These are phyloP conservation scores for Coemansia nantahalensis DNA, from an alignment of 192 early-diverging fungal genomes.

Conservation along the genomic window DNA sequence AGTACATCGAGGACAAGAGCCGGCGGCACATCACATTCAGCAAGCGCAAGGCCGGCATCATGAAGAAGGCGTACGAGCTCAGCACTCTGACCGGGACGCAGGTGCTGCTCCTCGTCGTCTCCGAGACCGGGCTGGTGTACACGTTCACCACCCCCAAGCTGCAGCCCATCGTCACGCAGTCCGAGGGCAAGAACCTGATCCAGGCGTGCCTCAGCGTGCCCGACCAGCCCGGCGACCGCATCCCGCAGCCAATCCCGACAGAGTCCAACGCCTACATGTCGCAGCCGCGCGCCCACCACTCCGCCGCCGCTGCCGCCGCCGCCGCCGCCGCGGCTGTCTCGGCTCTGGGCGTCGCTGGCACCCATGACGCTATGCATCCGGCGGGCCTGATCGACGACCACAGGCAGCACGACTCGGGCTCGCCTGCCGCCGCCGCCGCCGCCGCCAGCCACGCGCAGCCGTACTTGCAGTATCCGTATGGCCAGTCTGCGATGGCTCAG, in stretches of 20 bases:
- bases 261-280: conserved; percentile 54
- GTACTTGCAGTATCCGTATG: conserved; percentile 38
- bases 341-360: conserved; percentile 3
- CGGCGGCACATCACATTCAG: conserved; percentile 92
- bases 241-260: conserved; percentile 41
- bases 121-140: conserved; percentile 93
- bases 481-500: conserved; percentile 43
- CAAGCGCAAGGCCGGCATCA: conserved; percentile 95
- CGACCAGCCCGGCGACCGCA: conserved; percentile 57
- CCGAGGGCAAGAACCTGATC: conserved; percentile 90
- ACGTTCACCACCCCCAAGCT: conserved; percentile 93
- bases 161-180: conserved; percentile 87
- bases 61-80: conserved; percentile 98
- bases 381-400: conserved; percentile 29
- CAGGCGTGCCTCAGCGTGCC: conserved; percentile 88
- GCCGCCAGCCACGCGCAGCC: conserved; percentile 11
- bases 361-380: conserved; percentile 6
- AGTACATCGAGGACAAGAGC: conserved; percentile 92
- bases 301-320: conserved; percentile 19
- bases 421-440: conserved; percentile 6
- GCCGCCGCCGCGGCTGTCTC: conserved; percentile 1
- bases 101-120: conserved; percentile 88
- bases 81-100: conserved; percentile 93
- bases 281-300: conserved; percentile 35
- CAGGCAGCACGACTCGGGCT: conserved; percentile 22